Base-by-base conservation (phyloP, 768 basidiomycete genomes). In the Tylopilus subfusipes region DNA sequence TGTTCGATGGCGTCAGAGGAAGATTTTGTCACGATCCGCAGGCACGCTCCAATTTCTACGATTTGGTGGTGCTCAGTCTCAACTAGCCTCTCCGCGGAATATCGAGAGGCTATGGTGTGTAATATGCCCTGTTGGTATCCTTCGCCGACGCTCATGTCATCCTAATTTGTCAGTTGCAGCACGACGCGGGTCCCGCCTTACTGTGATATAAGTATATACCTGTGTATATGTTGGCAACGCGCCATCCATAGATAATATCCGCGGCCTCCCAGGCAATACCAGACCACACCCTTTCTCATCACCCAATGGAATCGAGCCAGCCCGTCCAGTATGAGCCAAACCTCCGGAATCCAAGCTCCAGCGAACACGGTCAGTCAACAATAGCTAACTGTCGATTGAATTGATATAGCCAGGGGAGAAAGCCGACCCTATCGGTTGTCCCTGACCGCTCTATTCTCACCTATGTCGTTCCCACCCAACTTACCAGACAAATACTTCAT, bases 1-100 rank as follows among this genome's bases (percentile, higher is more conserved):
- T 55, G 25, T 65, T 64, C 14, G 63, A 65, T 38, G 63, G 57
- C 4, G 30, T 56, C 34, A 51, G 60, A 50, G 63, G 63, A 45
- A 62, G 63, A 31, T 27, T 65, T 29, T 65, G 63, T 24, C 53
- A 56, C 29, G 42, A 50, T 30, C 24, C 18, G 31, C n/a, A 36
- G 4, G 39, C 8, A 11, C 22, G 42, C 14, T 29, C 27, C 36
- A 14, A 38, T 18, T 49, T 24, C 7, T 48, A 24, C 25, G 61
- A 59, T 29, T 44, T 64, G 45, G 18, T 55, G 30, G 63, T 64
- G 27, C 52, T 62, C 11, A 34, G 19, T 40, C 48, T 64, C 45
- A 54, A 48, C 40, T 63, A 58, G 42, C n/a, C 12, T 30, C 22
- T 39, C 40, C 19, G n/a, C 8, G 25, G 25, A 18, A 11, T n/a